phyloP scores from a whole-genome alignment of 2,329 filamentous ascomycete species.

The Penicillium aurantiogriseum region DNA sequence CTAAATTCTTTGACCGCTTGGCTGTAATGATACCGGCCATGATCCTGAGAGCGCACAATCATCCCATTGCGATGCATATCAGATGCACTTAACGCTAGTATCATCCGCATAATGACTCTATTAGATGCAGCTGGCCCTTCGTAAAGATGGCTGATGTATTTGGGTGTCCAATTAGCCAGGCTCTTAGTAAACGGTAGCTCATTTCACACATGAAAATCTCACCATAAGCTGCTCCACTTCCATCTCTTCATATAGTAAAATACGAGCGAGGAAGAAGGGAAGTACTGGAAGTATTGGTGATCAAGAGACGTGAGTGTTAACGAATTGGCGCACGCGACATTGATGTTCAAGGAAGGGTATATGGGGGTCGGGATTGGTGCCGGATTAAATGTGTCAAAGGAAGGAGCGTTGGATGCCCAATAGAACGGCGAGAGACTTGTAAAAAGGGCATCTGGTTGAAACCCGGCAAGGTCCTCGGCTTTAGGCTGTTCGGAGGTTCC shows the following conservation, averaged over 20 bases:
- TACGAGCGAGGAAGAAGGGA: slow-evolving; percentile 35
- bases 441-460: slow-evolving; percentile 12
- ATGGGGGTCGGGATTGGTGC: slow-evolving; percentile 24
- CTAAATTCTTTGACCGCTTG: slow-evolving; percentile 39
- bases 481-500: slow-evolving; percentile 13
- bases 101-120: slow-evolving; percentile 43
- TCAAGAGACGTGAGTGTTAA: slow-evolving; percentile 36
- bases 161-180: background rate
- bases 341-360: slow-evolving; percentile 24
- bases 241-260: slow-evolving; percentile 40
- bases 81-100: slow-evolving; percentile 38
- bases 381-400: slow-evolving; percentile 17
- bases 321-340: slow-evolving; percentile 34
- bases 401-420: slow-evolving; percentile 16
- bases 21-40: slow-evolving; percentile 37
- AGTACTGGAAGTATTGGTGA: slow-evolving; percentile 36
- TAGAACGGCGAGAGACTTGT: slow-evolving; percentile 18
- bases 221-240: slow-evolving; percentile 39
- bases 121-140: slow-evolving; percentile 35
- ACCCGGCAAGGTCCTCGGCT: slow-evolving; percentile 7
- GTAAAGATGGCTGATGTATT: slow-evolving; percentile 27
- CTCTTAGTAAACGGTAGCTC: background rate
- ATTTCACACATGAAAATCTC: background rate
- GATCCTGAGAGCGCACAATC: slow-evolving; percentile 27
- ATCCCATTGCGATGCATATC: slow-evolving; percentile 39